Evolutionary conservation across 306 rosid genomes (phyloP).

Genomic region (Cotoneaster glaucophyllus): DNA sequence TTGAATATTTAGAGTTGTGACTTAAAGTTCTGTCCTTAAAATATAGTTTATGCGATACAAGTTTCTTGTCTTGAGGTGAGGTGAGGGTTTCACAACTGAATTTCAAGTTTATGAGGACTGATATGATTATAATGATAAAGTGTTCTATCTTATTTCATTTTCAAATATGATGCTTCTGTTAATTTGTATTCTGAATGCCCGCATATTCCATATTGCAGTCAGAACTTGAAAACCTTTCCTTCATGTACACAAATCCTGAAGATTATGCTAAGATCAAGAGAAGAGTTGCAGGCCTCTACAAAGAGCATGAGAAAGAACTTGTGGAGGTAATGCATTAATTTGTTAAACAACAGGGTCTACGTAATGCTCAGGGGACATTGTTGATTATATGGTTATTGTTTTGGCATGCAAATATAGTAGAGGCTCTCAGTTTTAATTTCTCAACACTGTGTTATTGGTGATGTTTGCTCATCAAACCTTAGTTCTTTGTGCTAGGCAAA

Average conservation of each 20-base stretch:
- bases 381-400: constrained; percentile 2
- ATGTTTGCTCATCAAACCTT: constrained; percentile 26
- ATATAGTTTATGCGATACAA: background rate
- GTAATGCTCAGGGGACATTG: constrained; percentile 3
- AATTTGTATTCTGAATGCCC: constrained; percentile 3
- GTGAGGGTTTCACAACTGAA: background rate
- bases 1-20: background rate
- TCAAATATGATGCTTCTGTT: constrained; percentile 3
- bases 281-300: constrained; percentile 74
- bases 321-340: constrained; percentile 57
- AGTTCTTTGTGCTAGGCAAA: constrained; percentile 59
- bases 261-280: constrained; percentile 89
- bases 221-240: constrained; percentile 93
- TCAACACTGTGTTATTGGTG: constrained; percentile 5
- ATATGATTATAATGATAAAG: background rate
- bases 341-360: constrained; percentile 4
- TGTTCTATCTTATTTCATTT: background rate
- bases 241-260: constrained; percentile 90
- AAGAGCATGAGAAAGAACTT: constrained; percentile 92
- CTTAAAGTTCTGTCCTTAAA: background rate
- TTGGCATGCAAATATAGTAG: background rate
- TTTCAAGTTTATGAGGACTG: background rate
- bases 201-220: constrained; percentile 50
- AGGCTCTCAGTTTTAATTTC: constrained; percentile 8
- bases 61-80: background rate